Conservation (phyloP, 2,329 filamentous ascomycete genomes). For the Dryadomyces quercivorus region DNA sequence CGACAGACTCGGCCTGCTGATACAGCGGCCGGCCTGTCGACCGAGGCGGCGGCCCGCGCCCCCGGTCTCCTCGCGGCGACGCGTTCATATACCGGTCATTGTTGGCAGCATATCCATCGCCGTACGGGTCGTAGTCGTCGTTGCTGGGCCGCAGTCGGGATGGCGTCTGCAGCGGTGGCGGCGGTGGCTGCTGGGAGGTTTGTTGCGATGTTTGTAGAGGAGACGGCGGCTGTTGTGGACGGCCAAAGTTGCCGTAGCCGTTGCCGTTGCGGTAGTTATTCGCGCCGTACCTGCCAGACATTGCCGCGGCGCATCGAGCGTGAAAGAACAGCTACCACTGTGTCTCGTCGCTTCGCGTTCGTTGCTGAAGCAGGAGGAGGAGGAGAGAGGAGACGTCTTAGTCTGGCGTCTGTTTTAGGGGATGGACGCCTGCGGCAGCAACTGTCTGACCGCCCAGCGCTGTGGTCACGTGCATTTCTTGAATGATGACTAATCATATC, state of each 20-base stretch:
- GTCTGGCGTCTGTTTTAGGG: too few relatives aligned
- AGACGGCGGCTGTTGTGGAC: slow-evolving; percentile 9
- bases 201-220: not conserved
- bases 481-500: not conserved
- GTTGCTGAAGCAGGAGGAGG: not conserved
- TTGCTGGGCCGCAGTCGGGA: slow-evolving; percentile 13
- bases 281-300: slow-evolving; percentile 39
- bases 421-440: too few relatives aligned
- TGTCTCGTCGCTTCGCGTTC: not conserved
- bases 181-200: not conserved
- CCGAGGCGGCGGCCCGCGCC: not conserved
- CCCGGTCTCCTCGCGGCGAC: slow-evolving; percentile 4
- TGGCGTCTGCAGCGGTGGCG: not conserved
- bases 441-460: not conserved
- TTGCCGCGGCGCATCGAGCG: slow-evolving; percentile 15
- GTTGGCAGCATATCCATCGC: slow-evolving; percentile 21
- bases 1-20: not conserved
- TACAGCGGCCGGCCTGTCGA: not conserved
- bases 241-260: slow-evolving; percentile 31
- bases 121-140: slow-evolving; percentile 39
- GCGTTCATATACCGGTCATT: slow-evolving; percentile 19
- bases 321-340: not conserved
- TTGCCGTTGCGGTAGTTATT: slow-evolving; percentile 33
- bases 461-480: not conserved
- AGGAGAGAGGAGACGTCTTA: too few relatives aligned